Evolutionary conservation across 2,329 filamentous ascomycete species (phyloP).

Genomic region (Fusarium cicatricum): DNA sequence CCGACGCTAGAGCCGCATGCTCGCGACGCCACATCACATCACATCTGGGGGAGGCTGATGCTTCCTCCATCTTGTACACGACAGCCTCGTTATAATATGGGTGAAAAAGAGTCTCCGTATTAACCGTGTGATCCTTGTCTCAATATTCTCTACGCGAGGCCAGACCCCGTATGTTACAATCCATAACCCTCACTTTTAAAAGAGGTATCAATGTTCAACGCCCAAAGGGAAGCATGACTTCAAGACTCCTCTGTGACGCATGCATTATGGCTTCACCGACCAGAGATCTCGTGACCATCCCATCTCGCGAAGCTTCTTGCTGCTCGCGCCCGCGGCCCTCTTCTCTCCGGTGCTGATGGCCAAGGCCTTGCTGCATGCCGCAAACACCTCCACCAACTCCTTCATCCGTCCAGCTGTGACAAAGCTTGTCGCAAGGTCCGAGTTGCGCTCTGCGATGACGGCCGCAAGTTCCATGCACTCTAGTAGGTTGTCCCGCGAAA

Average conservation of each 20-base stretch:
- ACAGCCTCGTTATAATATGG: not conserved
- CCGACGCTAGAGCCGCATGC: not conserved
- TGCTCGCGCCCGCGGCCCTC: constrained; percentile 57
- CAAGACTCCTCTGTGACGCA: not conserved
- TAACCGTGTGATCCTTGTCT: constrained; percentile 2
- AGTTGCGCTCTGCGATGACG: constrained; percentile 74
- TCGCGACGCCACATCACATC: not conserved
- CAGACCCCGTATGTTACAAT: constrained; percentile 24
- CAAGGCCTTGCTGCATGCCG: constrained; percentile 77
- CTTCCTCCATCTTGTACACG: not conserved
- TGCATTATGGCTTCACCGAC: constrained; percentile 55
- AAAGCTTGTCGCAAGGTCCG: constrained; percentile 72
- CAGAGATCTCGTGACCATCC: constrained; percentile 72
- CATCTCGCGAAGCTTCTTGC: constrained; percentile 67
- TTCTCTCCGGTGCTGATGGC: constrained; percentile 65
- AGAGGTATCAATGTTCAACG: constrained; percentile 21
- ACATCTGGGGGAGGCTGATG: constrained; percentile 2
- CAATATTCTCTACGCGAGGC: constrained; percentile 13
- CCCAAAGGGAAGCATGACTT: constrained; percentile 10
- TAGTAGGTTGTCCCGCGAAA: constrained; percentile 79
- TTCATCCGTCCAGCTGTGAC: constrained; percentile 72
- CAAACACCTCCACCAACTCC: constrained; percentile 79
- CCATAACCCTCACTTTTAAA: constrained; percentile 18
- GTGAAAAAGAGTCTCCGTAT: constrained; percentile 4
- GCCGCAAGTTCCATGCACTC: constrained; percentile 88